Conservation (phyloP, 2,329 filamentous ascomycete genomes). For the Diplodia intermedia region DNA sequence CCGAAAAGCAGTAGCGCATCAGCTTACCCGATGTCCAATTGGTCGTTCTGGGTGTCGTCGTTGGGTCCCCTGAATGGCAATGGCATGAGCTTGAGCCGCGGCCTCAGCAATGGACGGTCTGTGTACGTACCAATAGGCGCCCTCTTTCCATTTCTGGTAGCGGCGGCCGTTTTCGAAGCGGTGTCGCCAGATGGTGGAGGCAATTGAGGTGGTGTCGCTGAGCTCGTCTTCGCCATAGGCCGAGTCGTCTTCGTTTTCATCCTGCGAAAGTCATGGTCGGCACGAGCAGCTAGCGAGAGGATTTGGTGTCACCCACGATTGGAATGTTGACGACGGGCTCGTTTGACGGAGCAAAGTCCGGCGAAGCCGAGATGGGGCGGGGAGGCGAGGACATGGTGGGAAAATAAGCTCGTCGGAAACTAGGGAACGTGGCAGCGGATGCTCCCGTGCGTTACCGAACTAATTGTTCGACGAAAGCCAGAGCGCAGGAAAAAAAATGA, state of each 20-base stretch:
- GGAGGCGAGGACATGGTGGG: conserved; percentile 20
- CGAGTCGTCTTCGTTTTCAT: conserved; percentile 37
- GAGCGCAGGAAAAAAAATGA: background rate
- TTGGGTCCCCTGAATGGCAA: conserved; percentile 38
- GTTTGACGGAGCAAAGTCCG: background rate
- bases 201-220: conserved; percentile 44
- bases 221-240: conserved; percentile 37
- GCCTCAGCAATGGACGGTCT: background rate
- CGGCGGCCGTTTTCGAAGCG: conserved; percentile 38
- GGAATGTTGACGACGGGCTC: conserved; percentile 24
- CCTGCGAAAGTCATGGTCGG: background rate
- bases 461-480: background rate
- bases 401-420: conserved; percentile 9
- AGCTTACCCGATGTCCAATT: conserved; percentile 28
- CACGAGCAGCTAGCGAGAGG: background rate
- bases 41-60: conserved; percentile 37
- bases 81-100: background rate
- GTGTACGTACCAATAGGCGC: conserved; percentile 13
- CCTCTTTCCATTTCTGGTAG: conserved; percentile 29
- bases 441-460: conserved; percentile 12
- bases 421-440: conserved; percentile 5
- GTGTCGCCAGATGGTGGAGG: conserved; percentile 42
- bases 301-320: background rate
- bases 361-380: background rate
- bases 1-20: too few relatives aligned